These are phyloP conservation scores for Plantago elongata DNA, from an alignment of 257 asterid genomes.

Conservation along the genomic window DNA sequence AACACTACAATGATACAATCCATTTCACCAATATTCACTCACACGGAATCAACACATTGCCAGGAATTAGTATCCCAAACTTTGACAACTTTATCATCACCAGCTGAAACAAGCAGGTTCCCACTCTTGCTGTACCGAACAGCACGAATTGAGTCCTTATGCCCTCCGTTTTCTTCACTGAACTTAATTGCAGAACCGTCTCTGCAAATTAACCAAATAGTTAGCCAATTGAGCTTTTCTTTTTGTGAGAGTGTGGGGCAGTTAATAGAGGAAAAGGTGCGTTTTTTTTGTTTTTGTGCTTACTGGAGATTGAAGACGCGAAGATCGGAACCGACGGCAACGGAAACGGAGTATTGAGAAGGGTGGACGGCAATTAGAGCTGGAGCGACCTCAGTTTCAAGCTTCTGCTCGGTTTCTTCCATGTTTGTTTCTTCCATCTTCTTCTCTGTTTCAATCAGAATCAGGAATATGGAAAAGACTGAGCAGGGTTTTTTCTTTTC, in stretches of 20 bases:
- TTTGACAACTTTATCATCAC: conserved; percentile 90
- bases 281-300: conserved; percentile 13
- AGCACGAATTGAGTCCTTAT: conserved; percentile 79
- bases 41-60: conserved; percentile 71
- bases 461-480: conserved; percentile 9
- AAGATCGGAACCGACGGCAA: conserved; percentile 67
- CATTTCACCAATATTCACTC: conserved; percentile 31
- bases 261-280: not conserved
- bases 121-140: conserved; percentile 70
- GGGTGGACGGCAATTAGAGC: conserved; percentile 77
- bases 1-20: not conserved
- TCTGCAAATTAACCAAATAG: conserved; percentile 33
- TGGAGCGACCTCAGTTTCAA: conserved; percentile 76
- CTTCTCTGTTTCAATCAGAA: conserved; percentile 15
- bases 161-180: conserved; percentile 47
- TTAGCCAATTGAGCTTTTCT: not conserved
- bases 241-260: not conserved
- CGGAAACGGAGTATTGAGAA: conserved; percentile 46
- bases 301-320: conserved; percentile 72
- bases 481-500: conserved; percentile 23
- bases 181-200: conserved; percentile 42
- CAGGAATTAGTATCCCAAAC: conserved; percentile 73
- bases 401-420: conserved; percentile 56
- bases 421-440: conserved; percentile 58
- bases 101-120: conserved; percentile 69